Conservation (phyloP, 805 yeast genomes). For the Yarrowia hollandica region DNA sequence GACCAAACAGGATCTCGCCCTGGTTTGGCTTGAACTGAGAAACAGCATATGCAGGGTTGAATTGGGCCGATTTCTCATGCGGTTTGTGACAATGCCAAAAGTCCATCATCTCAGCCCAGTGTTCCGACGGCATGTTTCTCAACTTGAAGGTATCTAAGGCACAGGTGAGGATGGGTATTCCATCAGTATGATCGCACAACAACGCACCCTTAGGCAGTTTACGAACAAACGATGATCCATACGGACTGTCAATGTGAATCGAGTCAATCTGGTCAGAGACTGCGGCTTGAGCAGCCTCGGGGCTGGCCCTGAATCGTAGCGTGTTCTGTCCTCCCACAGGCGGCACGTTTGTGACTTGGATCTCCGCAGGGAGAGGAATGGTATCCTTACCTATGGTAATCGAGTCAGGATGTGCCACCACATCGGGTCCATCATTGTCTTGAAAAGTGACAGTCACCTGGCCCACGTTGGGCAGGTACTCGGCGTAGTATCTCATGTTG, state of each 20-base stretch:
- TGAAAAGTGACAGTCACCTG: conserved; percentile 1
- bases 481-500: conserved; percentile 14
- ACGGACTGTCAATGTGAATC: conserved; percentile 17
- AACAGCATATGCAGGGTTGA: conserved; percentile 36
- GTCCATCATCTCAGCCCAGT: conserved; percentile 95
- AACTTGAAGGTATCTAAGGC: conserved; percentile 30
- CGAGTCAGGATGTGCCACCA: neutral
- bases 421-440: conserved; percentile 29
- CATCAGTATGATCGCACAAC: neutral
- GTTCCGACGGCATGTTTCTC: conserved; percentile 81
- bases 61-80: conserved; percentile 27
- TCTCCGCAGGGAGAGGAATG: conserved; percentile 8
- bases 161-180: neutral
- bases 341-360: neutral
- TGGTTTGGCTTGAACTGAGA: conserved; percentile 44
- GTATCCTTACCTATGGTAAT: conserved; percentile 2
- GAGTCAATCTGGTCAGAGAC: neutral
- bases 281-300: neutral
- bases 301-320: conserved; percentile 3
- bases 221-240: conserved; percentile 15
- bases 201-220: neutral
- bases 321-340: neutral
- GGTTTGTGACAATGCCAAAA: conserved; percentile 91
- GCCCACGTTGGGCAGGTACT: neutral
- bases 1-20: conserved; percentile 33